These are phyloP conservation scores for Hyaloscypha finlandica DNA, from an alignment of 495 filamentous ascomycete species.

Conservation along the genomic window DNA sequence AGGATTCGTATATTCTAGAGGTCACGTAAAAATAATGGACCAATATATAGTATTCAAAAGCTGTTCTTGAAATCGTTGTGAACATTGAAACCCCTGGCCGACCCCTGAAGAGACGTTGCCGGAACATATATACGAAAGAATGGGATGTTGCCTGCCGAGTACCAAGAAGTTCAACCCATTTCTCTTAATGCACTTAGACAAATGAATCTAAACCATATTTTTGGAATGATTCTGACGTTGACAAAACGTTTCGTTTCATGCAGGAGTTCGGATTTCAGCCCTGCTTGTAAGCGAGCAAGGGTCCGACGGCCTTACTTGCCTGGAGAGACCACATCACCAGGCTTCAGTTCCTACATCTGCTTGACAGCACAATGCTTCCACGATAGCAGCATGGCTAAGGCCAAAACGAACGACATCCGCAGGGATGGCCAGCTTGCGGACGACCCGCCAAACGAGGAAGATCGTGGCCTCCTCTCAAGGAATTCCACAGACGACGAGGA, in stretches of 20 bases:
- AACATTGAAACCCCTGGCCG: neutral
- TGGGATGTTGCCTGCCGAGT: neutral
- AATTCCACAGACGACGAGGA: conserved; percentile 36
- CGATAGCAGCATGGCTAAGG: conserved; percentile 36
- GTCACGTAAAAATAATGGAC: conserved; percentile 8
- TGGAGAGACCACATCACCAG: neutral
- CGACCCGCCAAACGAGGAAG: conserved; percentile 41
- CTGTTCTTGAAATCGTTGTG: neutral
- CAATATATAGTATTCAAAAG: conserved; percentile 1
- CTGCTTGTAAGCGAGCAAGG: conserved; percentile 20
- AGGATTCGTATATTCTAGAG: conserved; percentile 16
- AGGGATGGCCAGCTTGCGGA: conserved; percentile 24
- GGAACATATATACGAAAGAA: neutral
- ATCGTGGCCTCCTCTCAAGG: conserved; percentile 45
- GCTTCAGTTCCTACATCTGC: conserved; percentile 1
- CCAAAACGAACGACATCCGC: conserved; percentile 25
- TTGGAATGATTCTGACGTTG: neutral
- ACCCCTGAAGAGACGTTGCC: neutral
- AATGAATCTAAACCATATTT: neutral
- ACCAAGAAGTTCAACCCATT: neutral
- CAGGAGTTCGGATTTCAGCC: neutral
- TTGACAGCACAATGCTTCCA: conserved; percentile 33
- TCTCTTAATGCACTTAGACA: neutral
- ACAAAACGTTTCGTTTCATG: neutral
- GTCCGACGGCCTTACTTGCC: neutral